Conservation (phyloP, 2,329 filamentous ascomycete genomes). For the Aspergillus sojae region DNA sequence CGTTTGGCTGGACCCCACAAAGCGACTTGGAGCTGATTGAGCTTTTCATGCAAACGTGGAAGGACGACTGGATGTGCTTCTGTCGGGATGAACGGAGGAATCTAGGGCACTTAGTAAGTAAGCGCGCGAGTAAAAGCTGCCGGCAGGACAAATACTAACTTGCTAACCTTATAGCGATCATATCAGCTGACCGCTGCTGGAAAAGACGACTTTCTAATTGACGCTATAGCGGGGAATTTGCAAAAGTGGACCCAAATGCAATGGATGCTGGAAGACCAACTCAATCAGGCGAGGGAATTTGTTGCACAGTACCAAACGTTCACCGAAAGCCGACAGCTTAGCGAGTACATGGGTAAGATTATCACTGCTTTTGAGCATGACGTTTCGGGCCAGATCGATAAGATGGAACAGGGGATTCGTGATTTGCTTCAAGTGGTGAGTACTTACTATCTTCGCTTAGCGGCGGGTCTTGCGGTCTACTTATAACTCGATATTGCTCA, state of each 20-base stretch:
- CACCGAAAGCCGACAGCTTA: conserved; percentile 18
- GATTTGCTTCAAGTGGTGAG: conserved; percentile 20
- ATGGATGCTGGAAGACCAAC: conserved; percentile 15
- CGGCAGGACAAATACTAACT: background rate
- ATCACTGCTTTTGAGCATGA: conserved; percentile 14
- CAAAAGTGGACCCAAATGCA: conserved; percentile 19
- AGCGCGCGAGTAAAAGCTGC: background rate
- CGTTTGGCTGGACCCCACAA: conserved; percentile 18
- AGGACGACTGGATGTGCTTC: conserved; percentile 18
- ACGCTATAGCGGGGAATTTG: conserved; percentile 20
- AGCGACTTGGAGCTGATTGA: conserved; percentile 18
- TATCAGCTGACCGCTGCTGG: conserved; percentile 17
- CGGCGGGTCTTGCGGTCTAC: background rate
- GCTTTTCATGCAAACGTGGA: conserved; percentile 18
- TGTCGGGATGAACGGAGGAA: conserved; percentile 16
- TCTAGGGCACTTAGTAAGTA: conserved; percentile 16
- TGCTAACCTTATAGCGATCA: conserved; percentile 5
- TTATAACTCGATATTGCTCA: background rate
- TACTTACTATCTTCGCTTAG: background rate
- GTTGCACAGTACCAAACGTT: conserved; percentile 18
- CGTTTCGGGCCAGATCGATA: conserved; percentile 17
- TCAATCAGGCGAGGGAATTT: conserved; percentile 16
- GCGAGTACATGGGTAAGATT: conserved; percentile 14
- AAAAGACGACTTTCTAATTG: conserved; percentile 17
- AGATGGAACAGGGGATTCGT: conserved; percentile 19